phyloP scores from a whole-genome alignment of 2,329 filamentous ascomycete species.

The Bipolaris oryzae region DNA sequence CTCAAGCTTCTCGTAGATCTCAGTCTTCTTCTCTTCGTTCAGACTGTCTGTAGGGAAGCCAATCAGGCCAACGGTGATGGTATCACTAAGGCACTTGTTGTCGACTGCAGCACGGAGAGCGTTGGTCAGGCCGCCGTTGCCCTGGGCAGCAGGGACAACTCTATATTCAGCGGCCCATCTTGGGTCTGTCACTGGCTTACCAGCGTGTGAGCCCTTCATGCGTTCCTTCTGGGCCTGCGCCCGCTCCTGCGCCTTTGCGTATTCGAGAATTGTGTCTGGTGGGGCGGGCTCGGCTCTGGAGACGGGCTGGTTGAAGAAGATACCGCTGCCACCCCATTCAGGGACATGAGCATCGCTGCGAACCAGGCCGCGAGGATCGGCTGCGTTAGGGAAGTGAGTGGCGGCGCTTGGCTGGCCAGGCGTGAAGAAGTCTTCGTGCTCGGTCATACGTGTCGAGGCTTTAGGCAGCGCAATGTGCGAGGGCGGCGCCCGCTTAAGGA shows the following conservation, averaged over 20 bases:
- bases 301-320: constrained; percentile 75
- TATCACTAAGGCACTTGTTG: constrained; percentile 71
- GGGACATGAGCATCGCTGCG: constrained; percentile 77
- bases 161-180: constrained; percentile 77
- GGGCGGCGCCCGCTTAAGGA: constrained; percentile 46
- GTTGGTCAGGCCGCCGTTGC: constrained; percentile 90
- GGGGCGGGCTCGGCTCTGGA: constrained; percentile 76
- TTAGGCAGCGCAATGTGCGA: constrained; percentile 42
- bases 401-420: constrained; percentile 50
- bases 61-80: constrained; percentile 89
- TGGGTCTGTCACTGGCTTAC: constrained; percentile 46
- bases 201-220: constrained; percentile 18
- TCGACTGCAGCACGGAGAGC: constrained; percentile 79
- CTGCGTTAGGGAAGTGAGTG: constrained; percentile 60
- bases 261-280: constrained; percentile 76
- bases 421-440: constrained; percentile 55
- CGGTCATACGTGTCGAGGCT: constrained; percentile 49
- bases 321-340: constrained; percentile 71
- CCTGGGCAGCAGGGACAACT: constrained; percentile 83
- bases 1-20: constrained; percentile 81
- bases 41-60: constrained; percentile 93
- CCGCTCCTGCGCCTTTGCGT: constrained; percentile 57
- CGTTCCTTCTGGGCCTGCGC: constrained; percentile 37
- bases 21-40: constrained; percentile 74
- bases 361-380: constrained; percentile 61